Evolutionary conservation across 1,139 yeast genomes (phyloP), one percentile per base, ranked within the genome.

Genomic region (Lizanozyma gosingica): DNA sequence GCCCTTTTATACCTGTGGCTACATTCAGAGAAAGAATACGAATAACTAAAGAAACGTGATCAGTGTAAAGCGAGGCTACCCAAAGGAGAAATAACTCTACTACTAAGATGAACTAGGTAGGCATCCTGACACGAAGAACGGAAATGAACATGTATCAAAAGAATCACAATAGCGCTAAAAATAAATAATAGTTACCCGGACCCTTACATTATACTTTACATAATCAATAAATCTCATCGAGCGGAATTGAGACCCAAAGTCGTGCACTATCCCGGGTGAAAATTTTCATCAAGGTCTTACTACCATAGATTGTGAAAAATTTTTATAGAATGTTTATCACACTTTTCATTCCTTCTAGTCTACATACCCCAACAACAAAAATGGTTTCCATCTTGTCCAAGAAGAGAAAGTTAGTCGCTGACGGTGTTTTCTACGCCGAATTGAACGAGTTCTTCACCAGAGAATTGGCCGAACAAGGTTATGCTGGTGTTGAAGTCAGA

Each of bases 381-480:
- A 75, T 74, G 79, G 79, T 58, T 55, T 65, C 79, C 64, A 74
- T 78, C 67, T 79, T 82, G 66, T 82, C 90, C 66, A 82, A 82
- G 76, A 81, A 80, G 71, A 82, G 88, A 81, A 83, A 82, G 82
- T 76, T 82, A 63, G 97, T 90, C 73, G 97, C 97, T 74, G 99
- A 92, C 80, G 99, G 99, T 86, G 99, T 92, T 66, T 87, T 92
- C 83, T 92, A 83, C 94, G 99, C 99, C 75, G 99, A 92, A 79
- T 80, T 92, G 69, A 92, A 92, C 83, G 98, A 92, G 80, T 92
- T 92, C 94, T 94, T 92, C 87, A 87, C 97, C 81, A 88, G 97
- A 79, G 98, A 92, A 76, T 85, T 92, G 68, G 95, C 98, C 63
- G 98, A 92, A 78, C 97, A 92, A 78, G 99, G 99, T 68, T 92